These are phyloP conservation scores for Quercus parvula DNA, from an alignment of 306 rosid species.

Conservation along the genomic window DNA sequence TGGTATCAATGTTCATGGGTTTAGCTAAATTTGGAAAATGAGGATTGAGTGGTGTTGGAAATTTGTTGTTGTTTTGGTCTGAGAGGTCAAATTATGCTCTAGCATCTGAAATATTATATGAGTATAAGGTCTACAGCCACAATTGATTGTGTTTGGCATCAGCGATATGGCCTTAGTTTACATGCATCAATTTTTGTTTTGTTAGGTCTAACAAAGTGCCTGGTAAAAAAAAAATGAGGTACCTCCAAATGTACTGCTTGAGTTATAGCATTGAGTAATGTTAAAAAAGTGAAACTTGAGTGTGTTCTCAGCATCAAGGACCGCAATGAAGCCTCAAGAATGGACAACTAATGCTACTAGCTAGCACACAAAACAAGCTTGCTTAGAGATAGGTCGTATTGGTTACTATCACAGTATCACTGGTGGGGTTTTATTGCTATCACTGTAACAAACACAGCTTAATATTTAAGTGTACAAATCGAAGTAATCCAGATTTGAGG, in stretches of 20 bases:
- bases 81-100: not conserved
- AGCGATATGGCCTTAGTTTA: not conserved
- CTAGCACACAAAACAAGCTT: constrained; percentile 1
- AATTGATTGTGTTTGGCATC: too few relatives aligned
- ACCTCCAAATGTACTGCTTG: not conserved
- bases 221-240: too few relatives aligned
- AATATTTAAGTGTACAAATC: not conserved
- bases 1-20: not conserved
- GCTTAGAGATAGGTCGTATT: constrained; percentile 21
- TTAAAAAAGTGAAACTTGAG: not conserved
- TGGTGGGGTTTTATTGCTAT: constrained; percentile 17
- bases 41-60: not conserved
- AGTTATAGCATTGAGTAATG: not conserved
- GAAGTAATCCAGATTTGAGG: constrained; percentile 22
- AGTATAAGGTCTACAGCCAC: too few relatives aligned
- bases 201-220: too few relatives aligned
- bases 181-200: not conserved
- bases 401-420: not conserved
- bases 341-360: not conserved
- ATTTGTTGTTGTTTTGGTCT: not conserved
- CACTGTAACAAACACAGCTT: constrained; percentile 24
- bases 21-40: not conserved
- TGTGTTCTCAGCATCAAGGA: not conserved
- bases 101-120: not conserved
- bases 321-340: not conserved